phyloP scores from a whole-genome alignment of 176 grass and related monocot species.

The Olyra latifolia region DNA sequence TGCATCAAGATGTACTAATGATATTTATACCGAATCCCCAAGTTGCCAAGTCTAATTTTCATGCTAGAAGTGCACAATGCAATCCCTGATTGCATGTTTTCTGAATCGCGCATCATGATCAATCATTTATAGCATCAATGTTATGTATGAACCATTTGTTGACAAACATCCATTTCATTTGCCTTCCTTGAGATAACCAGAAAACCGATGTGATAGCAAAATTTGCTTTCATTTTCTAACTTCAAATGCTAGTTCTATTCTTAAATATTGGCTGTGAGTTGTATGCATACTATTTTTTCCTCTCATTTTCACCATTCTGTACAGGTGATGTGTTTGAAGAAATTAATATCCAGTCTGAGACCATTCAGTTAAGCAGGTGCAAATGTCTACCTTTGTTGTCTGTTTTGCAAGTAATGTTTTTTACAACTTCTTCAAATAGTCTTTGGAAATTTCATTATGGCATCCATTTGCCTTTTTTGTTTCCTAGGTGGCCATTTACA shows the following conservation, averaged over 20 bases:
- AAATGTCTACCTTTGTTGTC: neutral
- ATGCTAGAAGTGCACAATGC: neutral
- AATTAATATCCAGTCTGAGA: slow-evolving; percentile 47
- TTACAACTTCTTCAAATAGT: neutral
- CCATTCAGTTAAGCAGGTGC: slow-evolving; percentile 60
- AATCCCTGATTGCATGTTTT: neutral
- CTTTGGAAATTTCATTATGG: neutral
- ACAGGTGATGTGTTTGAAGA: slow-evolving; percentile 61
- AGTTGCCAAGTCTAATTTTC: neutral
- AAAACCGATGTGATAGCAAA: neutral
- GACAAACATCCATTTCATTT: neutral
- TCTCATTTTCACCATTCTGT: slow-evolving; percentile 13
- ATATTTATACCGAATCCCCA: neutral
- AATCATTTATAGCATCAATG: neutral
- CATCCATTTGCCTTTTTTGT: slow-evolving; percentile 29
- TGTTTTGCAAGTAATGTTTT: neutral
- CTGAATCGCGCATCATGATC: neutral
- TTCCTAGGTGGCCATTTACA: slow-evolving; percentile 49
- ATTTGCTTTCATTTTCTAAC: neutral
- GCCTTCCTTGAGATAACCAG: neutral
- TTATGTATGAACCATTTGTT: neutral
- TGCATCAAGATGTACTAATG: neutral
- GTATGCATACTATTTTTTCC: neutral
- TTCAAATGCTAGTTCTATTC: slow-evolving; percentile 14
- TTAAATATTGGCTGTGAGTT: slow-evolving; percentile 1